Evolutionary conservation across 2,329 filamentous ascomycete genomes (phyloP).

Genomic region (Fusarium mexicanum): DNA sequence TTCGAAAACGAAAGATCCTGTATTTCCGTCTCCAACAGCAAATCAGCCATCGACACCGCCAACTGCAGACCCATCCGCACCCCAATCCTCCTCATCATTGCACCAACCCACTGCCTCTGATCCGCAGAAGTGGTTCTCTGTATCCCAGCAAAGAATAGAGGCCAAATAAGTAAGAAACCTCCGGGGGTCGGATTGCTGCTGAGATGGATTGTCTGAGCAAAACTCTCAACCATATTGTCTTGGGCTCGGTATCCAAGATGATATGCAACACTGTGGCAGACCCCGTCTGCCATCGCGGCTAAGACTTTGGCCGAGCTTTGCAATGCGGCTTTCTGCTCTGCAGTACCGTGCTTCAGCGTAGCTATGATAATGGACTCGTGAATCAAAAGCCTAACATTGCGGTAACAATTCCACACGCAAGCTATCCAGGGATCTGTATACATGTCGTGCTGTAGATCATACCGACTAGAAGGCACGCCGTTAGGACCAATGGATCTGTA

Average conservation of each 20-base stretch:
- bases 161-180: slow-evolving; percentile 31
- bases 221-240: rapidly evolving
- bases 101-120: slow-evolving; percentile 27
- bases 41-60: slow-evolving; percentile 30
- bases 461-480: slow-evolving; percentile 1
- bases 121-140: slow-evolving; percentile 16
- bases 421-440: slow-evolving; percentile 34
- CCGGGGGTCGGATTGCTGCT: slow-evolving; percentile 7
- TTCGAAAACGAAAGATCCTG: slow-evolving; percentile 31
- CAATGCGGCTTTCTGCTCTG: background rate
- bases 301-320: slow-evolving; percentile 19
- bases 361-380: slow-evolving; percentile 33
- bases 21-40: slow-evolving; percentile 18
- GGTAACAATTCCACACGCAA: slow-evolving; percentile 36
- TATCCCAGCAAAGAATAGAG: slow-evolving; percentile 29
- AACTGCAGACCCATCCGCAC: slow-evolving; percentile 32
- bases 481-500: slow-evolving; percentile 11
- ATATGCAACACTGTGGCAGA: slow-evolving; percentile 35
- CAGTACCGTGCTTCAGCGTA: slow-evolving; percentile 18
- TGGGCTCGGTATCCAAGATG: slow-evolving; percentile 18
- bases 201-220: background rate
- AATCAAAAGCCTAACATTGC: slow-evolving; percentile 26
- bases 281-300: slow-evolving; percentile 13
- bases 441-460: slow-evolving; percentile 18
- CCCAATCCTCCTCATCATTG: slow-evolving; percentile 23